Percentiles rank a stretch among this genome's conserved stretches.
Evolutionary conservation across 768 basidiomycete species (phyloP).

Genomic region (Hericium alpestre): DNA sequence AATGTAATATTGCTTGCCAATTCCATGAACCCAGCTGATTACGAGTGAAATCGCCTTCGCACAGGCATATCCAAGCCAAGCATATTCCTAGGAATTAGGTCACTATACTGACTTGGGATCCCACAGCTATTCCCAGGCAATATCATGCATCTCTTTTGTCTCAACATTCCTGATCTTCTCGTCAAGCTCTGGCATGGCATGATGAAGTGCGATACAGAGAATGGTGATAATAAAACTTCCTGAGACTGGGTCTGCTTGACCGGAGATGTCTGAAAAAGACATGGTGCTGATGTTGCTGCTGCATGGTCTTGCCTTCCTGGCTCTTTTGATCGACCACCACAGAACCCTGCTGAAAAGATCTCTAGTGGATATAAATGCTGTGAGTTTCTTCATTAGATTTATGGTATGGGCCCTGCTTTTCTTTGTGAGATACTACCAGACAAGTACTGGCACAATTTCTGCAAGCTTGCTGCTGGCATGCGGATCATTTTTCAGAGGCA

Average conservation of each 20-base stretch:
- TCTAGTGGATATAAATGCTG: conserved; percentile 21
- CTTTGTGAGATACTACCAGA: conserved; percentile 11
- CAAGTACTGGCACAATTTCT: conserved; percentile 13
- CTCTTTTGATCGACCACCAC: conserved; percentile 31
- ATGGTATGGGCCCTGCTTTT: conserved; percentile 13
- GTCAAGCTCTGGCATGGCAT: conserved; percentile 5
- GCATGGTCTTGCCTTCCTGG: conserved; percentile 26
- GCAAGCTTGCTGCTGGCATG: conserved; percentile 7
- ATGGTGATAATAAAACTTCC: neutral
- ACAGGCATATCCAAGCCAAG: conserved; percentile 3
- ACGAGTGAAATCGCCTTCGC: neutral
- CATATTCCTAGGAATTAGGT: neutral
- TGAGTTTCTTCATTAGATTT: conserved; percentile 16
- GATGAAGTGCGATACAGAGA: neutral
- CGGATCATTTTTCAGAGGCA: neutral
- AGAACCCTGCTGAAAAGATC: conserved; percentile 30
- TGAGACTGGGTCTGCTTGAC: conserved; percentile 24
- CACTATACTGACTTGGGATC: neutral
- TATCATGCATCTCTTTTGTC: conserved; percentile 6
- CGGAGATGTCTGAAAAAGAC: conserved; percentile 22
- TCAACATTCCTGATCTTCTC: conserved; percentile 7
- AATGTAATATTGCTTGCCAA: neutral
- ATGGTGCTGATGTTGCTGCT: conserved; percentile 24
- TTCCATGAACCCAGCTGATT: neutral
- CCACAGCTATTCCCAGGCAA: conserved; percentile 2